Conservation (phyloP, 176 grass and related monocot species). For the Poa pratensis region DNA sequence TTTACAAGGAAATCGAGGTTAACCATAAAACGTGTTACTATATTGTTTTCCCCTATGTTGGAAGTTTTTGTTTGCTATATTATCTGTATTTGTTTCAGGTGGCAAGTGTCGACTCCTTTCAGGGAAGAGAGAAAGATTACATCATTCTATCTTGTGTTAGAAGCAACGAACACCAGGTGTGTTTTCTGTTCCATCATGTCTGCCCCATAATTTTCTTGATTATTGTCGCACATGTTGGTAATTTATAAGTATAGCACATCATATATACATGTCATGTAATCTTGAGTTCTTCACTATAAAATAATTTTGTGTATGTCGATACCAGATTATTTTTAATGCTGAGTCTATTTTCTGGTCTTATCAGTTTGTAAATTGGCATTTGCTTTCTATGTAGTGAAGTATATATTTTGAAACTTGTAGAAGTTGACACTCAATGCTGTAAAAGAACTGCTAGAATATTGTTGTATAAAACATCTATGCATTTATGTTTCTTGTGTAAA, state of each 20-base stretch:
- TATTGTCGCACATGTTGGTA: slow-evolving; percentile 4
- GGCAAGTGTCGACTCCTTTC: slow-evolving; percentile 98
- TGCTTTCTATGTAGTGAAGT: neutral
- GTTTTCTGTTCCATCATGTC: slow-evolving; percentile 30
- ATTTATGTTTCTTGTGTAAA: neutral
- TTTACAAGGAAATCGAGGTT: slow-evolving; percentile 99
- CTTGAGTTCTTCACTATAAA: neutral
- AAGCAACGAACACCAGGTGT: slow-evolving; percentile 98
- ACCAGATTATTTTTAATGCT: neutral
- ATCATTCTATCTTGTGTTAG: slow-evolving; percentile 99
- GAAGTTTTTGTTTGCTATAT: slow-evolving; percentile 27
- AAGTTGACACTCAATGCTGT: slow-evolving; percentile 1
- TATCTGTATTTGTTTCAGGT: slow-evolving; percentile 62
- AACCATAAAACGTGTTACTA: neutral
- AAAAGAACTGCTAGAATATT: neutral
- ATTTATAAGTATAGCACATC: neutral
- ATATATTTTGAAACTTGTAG: neutral
- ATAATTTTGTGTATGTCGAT: neutral
- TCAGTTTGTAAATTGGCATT: slow-evolving; percentile 1
- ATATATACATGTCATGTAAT: neutral
- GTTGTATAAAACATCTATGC: slow-evolving; percentile 15
- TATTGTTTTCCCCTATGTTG: neutral
- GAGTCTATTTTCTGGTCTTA: neutral
- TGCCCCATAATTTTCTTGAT: neutral
- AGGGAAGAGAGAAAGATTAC: slow-evolving; percentile 99